Base-by-base conservation (phyloP, 2,329 filamentous ascomycete species). In the Penicillium sp. region DNA sequence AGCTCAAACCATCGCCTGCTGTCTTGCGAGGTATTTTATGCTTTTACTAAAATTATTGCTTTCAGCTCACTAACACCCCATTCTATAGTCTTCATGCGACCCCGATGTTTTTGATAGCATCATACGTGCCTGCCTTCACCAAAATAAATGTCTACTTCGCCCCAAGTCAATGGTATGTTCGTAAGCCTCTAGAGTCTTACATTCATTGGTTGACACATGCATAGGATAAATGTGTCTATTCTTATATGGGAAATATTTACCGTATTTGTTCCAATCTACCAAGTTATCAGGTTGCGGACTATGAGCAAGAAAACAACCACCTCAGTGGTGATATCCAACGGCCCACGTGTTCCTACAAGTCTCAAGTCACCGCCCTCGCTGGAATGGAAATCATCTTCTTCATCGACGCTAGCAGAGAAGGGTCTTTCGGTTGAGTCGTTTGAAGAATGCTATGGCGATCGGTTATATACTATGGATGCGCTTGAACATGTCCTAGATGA, bases 211-310 rank as follows among this genome's bases (percentile, higher is more conserved):
- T 50, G 30, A 50, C n/a, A 15, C 13, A 8, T 10, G 3, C 5
- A 36, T 21, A 55, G 52, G 49, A 52, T 52, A 7, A 29, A 48
- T n/a, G 12, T 52, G 2, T 43, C 49, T 2, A 48, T 52, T 10
- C 39, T 52, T 37, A 39, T 52, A 24, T 52, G 49, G 49, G 49
- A 52, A 20, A 48, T 52, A 6, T 48, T 47, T 30, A 52, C 49
- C 10, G 44, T 52, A 1, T 52, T 52, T 10, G 37, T 52, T 7
- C 49, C 49, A 9, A 29, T 52, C 30, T 47, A 37, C 21, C 3
- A 52, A n/a, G 37, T 52, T 6, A 23, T 52, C 20, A 46, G 27
- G 23, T 23, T 52, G 1, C 30, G 44, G 37, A 20, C 44, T 8
- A 20, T 44, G 26, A 43, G 34, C 29, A 47, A 37, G 18, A 37